phyloP scores from a whole-genome alignment of 2,329 filamentous ascomycete species.

The Cytospora mali region DNA sequence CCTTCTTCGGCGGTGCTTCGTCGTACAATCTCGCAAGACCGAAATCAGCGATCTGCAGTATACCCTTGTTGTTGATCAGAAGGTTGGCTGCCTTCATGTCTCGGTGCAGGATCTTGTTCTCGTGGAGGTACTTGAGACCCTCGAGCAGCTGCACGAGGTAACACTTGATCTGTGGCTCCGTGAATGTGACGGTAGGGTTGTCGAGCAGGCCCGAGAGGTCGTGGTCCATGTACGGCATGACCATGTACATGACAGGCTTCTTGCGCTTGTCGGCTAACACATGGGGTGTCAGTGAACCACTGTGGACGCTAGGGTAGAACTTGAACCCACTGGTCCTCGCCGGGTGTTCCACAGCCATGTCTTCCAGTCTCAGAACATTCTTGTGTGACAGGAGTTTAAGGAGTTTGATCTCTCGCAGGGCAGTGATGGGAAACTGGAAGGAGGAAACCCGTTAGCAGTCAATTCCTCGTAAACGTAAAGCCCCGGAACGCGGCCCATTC shows the following conservation, averaged over 20 bases:
- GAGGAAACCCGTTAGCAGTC: conserved; percentile 23
- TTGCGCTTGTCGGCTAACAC: conserved; percentile 71
- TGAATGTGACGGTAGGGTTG: conserved; percentile 87
- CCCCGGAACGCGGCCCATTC: background rate
- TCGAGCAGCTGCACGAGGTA: conserved; percentile 94
- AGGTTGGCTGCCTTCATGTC: conserved; percentile 99
- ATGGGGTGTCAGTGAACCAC: conserved; percentile 29
- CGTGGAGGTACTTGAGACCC: conserved; percentile 87
- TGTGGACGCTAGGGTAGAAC: conserved; percentile 18
- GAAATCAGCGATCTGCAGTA: conserved; percentile 96
- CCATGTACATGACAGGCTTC: conserved; percentile 94
- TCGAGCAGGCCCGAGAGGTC: conserved; percentile 96
- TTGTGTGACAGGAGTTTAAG: conserved; percentile 91
- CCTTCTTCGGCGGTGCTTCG: conserved; percentile 74
- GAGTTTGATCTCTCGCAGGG: conserved; percentile 94
- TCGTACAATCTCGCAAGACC: conserved; percentile 93
- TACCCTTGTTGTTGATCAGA: conserved; percentile 90
- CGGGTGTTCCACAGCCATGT: conserved; percentile 90
- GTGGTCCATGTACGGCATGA: conserved; percentile 98
- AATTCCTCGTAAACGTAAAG: background rate
- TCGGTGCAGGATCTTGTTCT: conserved; percentile 85
- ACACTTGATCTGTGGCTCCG: conserved; percentile 92
- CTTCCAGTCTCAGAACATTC: conserved; percentile 84
- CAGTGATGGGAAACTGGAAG: conserved; percentile 93
- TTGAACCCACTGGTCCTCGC: conserved; percentile 58